phyloP scores from a whole-genome alignment of 139 green algal genomes.

The Asterochloris sp. region DNA sequence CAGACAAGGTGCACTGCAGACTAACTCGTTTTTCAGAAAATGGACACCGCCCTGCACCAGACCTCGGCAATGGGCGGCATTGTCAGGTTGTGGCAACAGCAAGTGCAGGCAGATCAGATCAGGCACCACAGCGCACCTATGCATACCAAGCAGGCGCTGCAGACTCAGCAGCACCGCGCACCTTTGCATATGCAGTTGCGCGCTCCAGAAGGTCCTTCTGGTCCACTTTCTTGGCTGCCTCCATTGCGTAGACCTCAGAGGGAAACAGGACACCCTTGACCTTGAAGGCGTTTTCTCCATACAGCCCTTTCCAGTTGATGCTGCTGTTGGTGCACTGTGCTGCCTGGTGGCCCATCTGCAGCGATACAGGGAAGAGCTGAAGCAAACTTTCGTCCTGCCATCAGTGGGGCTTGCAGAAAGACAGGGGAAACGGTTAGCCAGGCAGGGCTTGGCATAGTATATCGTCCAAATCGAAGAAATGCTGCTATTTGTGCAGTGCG shows the following conservation, averaged over 20 bases:
- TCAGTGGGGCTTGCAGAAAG: neutral
- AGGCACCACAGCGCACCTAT: neutral
- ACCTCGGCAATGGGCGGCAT: too few relatives aligned
- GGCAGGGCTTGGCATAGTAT: neutral
- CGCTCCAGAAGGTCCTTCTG: constrained; percentile 51
- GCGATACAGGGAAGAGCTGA: neutral
- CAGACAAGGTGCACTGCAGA: neutral
- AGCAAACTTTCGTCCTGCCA: neutral
- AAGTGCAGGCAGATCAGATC: too few relatives aligned
- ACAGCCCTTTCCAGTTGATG: constrained; percentile 86
- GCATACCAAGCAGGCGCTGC: neutral
- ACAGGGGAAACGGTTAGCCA: neutral
- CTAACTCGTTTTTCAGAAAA: neutral
- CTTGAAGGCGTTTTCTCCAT: constrained; percentile 78
- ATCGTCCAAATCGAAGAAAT: neutral
- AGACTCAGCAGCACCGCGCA: neutral
- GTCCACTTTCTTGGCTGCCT: constrained; percentile 54
- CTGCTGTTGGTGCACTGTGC: constrained; percentile 83
- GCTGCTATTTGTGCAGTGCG: neutral
- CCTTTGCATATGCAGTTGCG: constrained; percentile 60
- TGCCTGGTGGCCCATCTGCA: constrained; percentile 84
- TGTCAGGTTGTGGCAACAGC: too few relatives aligned
- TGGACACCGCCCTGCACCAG: neutral
- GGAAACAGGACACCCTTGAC: constrained; percentile 60
- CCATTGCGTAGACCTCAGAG: constrained; percentile 54